Percentiles rank a stretch among this genome's conserved stretches.
Evolutionary conservation across 768 basidiomycete species (phyloP).

Genomic region (Panus rudis): DNA sequence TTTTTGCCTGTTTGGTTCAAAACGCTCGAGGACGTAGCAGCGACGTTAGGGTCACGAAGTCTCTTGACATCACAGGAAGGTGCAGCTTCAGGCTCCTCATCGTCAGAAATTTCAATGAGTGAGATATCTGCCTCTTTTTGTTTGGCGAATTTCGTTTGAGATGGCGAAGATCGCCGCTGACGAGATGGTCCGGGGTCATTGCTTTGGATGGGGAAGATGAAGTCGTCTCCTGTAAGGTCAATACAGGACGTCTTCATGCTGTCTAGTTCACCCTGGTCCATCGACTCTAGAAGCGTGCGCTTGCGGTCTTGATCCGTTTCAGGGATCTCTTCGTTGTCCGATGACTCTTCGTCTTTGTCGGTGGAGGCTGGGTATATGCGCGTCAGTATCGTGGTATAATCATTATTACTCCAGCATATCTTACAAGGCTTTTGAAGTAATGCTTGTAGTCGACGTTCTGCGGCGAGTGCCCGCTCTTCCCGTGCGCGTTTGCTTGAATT

Average conservation of each 20-base stretch:
- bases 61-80: slow-evolving; percentile 8
- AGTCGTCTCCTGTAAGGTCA: slow-evolving; percentile 45
- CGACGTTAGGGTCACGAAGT: background rate
- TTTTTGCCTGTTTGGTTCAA: background rate
- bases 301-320: slow-evolving; percentile 46
- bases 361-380: too few species aligned
- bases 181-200: too few species aligned
- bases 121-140: background rate
- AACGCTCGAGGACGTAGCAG: too few species aligned
- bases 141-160: too few species aligned
- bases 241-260: slow-evolving; percentile 36
- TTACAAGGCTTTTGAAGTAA: slow-evolving; percentile 32
- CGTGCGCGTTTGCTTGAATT: slow-evolving; percentile 65
- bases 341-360: slow-evolving; percentile 8
- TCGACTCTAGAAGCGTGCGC: slow-evolving; percentile 41
- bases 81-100: slow-evolving; percentile 2
- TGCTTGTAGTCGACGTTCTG: slow-evolving; percentile 50
- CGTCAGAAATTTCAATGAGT: slow-evolving; percentile 1
- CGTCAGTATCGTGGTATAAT: too few species aligned
- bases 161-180: too few species aligned
- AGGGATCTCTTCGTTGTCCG: slow-evolving; percentile 11
- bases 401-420: background rate
- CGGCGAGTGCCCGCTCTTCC: slow-evolving; percentile 73
- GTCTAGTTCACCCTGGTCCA: slow-evolving; percentile 35
- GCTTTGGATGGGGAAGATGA: slow-evolving; percentile 42